These are phyloP conservation scores for Fusarium nematophilum DNA, from an alignment of 2,329 filamentous ascomycete genomes.

Conservation along the genomic window DNA sequence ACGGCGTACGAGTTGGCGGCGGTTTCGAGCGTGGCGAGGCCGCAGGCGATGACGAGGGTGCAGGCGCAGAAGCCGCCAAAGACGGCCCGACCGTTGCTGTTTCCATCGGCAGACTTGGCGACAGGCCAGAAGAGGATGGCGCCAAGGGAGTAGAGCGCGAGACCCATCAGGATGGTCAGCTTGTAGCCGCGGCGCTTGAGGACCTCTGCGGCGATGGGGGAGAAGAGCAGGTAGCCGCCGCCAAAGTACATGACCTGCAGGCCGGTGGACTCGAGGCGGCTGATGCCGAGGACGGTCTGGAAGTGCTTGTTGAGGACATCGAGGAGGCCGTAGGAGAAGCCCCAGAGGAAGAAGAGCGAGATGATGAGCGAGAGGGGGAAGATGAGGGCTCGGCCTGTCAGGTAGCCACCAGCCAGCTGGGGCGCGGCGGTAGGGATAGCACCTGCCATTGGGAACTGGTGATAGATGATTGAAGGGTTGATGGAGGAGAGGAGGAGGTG, in stretches of 20 bases:
- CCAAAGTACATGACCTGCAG: conserved; percentile 65
- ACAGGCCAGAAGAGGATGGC: conserved; percentile 67
- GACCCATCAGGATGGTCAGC: conserved; percentile 74
- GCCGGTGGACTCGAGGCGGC: conserved; percentile 57
- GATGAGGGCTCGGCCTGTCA: conserved; percentile 51
- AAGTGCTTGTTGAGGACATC: conserved; percentile 64
- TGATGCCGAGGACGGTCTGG: conserved; percentile 57
- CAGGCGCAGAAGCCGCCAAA: conserved; percentile 81
- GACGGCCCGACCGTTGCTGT: conserved; percentile 34
- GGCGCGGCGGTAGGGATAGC: conserved; percentile 38
- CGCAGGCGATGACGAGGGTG: conserved; percentile 79
- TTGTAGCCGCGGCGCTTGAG: conserved; percentile 74
- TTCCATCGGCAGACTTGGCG: conserved; percentile 58
- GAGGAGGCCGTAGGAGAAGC: conserved; percentile 58
- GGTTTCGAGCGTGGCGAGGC: conserved; percentile 79
- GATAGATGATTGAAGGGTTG: background rate
- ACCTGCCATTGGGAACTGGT: conserved; percentile 35
- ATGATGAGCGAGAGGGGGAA: conserved; percentile 71
- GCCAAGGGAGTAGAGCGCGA: conserved; percentile 72
- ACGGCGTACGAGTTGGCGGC: conserved; percentile 75
- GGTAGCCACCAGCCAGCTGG: conserved; percentile 38
- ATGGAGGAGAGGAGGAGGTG: background rate
- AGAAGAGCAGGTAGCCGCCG: conserved; percentile 58
- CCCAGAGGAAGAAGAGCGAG: conserved; percentile 60
- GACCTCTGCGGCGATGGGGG: conserved; percentile 67